phyloP scores from a whole-genome alignment of 345 rosid genomes.

The Eucalyptus cloeziana region DNA sequence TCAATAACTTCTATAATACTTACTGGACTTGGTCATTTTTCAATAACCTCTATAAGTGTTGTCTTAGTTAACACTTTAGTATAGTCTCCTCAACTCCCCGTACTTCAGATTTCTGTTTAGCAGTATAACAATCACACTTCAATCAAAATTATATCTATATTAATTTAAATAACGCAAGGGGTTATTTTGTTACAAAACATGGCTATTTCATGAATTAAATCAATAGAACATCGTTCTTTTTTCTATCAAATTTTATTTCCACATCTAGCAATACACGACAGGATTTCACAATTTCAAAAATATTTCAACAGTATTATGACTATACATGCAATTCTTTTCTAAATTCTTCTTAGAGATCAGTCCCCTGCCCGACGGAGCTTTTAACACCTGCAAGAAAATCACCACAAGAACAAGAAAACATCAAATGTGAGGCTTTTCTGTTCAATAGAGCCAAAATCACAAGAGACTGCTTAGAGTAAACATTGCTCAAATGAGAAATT shows the following conservation, averaged over 20 bases:
- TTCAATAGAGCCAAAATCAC: neutral
- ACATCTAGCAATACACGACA: neutral
- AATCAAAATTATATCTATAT: neutral
- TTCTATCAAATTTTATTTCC: neutral
- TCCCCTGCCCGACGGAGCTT: neutral
- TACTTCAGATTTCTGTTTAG: neutral
- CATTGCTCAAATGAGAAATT: neutral
- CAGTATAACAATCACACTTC: neutral
- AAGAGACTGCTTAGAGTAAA: neutral
- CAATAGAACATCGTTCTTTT: neutral
- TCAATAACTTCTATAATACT: neutral
- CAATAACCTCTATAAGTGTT: no score
- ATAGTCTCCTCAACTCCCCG: neutral
- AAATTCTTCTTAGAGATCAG: neutral
- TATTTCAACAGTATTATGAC: neutral
- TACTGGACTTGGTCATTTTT: neutral
- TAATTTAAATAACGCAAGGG: neutral
- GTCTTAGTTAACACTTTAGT: neutral
- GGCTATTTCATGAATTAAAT: neutral
- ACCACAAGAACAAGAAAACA: neutral
- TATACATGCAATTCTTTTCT: neutral
- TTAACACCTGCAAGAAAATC: neutral
- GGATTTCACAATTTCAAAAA: neutral
- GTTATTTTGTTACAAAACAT: neutral
- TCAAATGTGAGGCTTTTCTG: neutral